phyloP scores from a whole-genome alignment of 163 green algal species.

The Scenedesmus sp. region DNA sequence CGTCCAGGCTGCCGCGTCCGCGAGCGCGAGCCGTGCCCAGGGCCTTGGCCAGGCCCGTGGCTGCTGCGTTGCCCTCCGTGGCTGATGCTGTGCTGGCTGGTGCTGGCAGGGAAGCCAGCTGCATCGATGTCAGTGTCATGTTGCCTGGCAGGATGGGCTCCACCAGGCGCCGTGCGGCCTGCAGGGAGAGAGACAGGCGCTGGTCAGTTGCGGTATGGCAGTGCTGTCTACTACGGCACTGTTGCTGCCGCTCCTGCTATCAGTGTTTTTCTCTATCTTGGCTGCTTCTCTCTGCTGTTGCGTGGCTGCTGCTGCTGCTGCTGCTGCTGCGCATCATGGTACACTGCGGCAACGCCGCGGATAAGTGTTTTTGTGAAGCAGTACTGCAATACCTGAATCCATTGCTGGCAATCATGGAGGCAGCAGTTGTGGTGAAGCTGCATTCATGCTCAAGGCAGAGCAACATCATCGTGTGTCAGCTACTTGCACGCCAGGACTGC shows the following conservation, averaged over 20 bases:
- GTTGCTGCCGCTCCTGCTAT: too few species aligned
- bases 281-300: too few species aligned
- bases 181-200: neutral
- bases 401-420: too few species aligned
- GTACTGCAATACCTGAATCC: too few species aligned
- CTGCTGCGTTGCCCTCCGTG: neutral
- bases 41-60: neutral
- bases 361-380: too few species aligned
- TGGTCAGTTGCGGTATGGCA: too few species aligned
- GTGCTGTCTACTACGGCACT: too few species aligned
- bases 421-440: neutral
- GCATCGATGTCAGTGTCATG: neutral
- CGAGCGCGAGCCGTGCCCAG: neutral
- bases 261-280: too few species aligned
- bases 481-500: too few species aligned
- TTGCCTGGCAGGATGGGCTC: conserved; percentile 16
- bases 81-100: neutral
- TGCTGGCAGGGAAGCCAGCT: neutral
- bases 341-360: too few species aligned
- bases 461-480: neutral
- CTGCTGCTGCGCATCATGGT: neutral
- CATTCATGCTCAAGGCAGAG: neutral
- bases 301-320: neutral
- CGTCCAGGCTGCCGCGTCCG: neutral
- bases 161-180: neutral